Percentiles rank a stretch among this genome's conserved stretches.
Conservation (phyloP, 2,329 filamentous ascomycete species). For the Penicillium sp. region DNA sequence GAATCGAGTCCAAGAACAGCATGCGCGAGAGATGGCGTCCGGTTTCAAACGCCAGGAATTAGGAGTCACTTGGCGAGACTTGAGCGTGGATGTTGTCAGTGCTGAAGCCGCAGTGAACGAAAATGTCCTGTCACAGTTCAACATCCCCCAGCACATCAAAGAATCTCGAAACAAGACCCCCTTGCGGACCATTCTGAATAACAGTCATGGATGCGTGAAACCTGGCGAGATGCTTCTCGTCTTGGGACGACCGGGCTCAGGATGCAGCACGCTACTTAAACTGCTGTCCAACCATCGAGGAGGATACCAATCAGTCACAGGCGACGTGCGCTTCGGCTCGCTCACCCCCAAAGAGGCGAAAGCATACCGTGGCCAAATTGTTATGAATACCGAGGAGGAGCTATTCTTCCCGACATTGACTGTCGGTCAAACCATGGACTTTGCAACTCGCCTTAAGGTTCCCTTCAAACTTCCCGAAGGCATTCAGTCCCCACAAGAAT, state of each 20-base stretch:
- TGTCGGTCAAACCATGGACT: constrained; percentile 49
- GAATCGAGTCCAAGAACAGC: constrained; percentile 42
- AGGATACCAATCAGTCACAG: constrained; percentile 54
- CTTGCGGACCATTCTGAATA: constrained; percentile 58
- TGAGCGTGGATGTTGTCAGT: constrained; percentile 58
- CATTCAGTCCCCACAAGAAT: constrained; percentile 40
- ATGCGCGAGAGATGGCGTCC: constrained; percentile 42
- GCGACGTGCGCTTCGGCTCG: constrained; percentile 53
- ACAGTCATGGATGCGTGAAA: constrained; percentile 62
- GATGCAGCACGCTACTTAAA: constrained; percentile 67
- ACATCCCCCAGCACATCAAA: constrained; percentile 48
- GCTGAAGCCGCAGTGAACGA: constrained; percentile 61
- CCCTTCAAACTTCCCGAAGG: constrained; percentile 46
- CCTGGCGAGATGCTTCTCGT: constrained; percentile 69
- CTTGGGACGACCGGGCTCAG: constrained; percentile 61
- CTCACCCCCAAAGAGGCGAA: constrained; percentile 39
- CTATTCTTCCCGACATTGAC: constrained; percentile 48
- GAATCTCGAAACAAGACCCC: constrained; percentile 53
- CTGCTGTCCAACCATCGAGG: constrained; percentile 59
- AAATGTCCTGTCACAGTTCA: constrained; percentile 56
- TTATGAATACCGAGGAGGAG: constrained; percentile 51
- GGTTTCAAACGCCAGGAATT: constrained; percentile 48
- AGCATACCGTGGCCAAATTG: constrained; percentile 53
- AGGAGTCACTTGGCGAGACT: constrained; percentile 59
- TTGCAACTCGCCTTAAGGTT: constrained; percentile 53